Base-by-base conservation (phyloP, 2,329 filamentous ascomycete genomes). In the Teratosphaeria zuluensis region DNA sequence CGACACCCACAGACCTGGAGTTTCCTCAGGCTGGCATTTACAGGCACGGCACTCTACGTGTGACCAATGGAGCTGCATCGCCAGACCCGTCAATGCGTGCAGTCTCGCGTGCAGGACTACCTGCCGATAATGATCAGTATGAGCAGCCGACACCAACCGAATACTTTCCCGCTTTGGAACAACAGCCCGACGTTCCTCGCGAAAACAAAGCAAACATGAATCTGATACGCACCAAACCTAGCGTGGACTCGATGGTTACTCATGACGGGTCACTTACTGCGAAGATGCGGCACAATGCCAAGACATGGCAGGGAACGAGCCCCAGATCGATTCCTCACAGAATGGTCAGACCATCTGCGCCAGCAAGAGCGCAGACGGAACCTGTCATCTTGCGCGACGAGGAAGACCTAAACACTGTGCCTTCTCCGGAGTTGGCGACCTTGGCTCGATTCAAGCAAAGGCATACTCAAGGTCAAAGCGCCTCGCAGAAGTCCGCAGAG, bases 1-100 rank as follows among this genome's bases (percentile, higher is more conserved):
- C 68, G 46, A 78, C 76, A 6, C 76, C 76, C 8, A 68, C 71
- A 3, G 76, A 79, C 11, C 67, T 74, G 56, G 72, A 75, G 9
- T 75, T 75, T 60, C 68, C 71, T 4, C 74, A 77, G 53, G 68
- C 77, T 32, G 76, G 77, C 4, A 69, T 66, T 32, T 70, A 76
- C 56, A 68, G 72, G 58, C 69, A 74, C 6, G 78, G 78, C 7
- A 75, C 76, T 3, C 68, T 80, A 8, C 70, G 74, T 19, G 72
- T 80, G 19, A 78, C 76, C 5, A 80, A 80, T 58, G 78, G 77
- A 8, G 70, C 73, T 16, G 70, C 75, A 9, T 79, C 77, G 3
- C 77, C 78, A 14, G 74, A 74, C 53, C 70, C 74, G 19, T 54
- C 52, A 28, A 54, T 14, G 42, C n/a, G 42, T 19, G 42, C 8